These are phyloP conservation scores for Santalum album DNA, from an alignment of 164 flowering plant genomes.

Conservation along the genomic window DNA sequence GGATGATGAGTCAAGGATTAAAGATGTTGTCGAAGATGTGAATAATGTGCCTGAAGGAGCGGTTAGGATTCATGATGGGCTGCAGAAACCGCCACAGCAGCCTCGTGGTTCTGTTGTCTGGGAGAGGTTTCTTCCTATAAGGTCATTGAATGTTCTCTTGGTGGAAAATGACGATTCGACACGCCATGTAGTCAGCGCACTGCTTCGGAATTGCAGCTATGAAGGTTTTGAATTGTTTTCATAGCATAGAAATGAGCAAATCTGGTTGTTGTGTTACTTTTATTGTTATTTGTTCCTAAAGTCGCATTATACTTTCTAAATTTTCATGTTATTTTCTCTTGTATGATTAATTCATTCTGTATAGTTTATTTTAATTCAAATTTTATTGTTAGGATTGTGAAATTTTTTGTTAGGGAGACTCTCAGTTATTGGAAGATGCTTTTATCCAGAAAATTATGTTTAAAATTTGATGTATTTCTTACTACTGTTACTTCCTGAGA, in stretches of 20 bases:
- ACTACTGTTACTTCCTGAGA: not conserved
- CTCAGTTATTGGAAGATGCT: no score
- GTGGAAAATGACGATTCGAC: slow-evolving; percentile 68
- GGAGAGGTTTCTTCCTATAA: slow-evolving; percentile 57
- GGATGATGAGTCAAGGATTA: slow-evolving; percentile 31
- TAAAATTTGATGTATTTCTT: no score
- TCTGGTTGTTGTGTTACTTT: no score
- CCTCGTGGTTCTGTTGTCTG: slow-evolving; percentile 46
- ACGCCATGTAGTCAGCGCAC: slow-evolving; percentile 52
- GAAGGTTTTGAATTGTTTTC: slow-evolving; percentile 34
- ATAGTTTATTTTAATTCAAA: no score
- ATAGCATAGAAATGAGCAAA: not conserved
- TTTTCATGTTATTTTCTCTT: no score
- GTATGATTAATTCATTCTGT: no score
- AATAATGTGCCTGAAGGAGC: slow-evolving; percentile 12
- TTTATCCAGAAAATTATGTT: no score
- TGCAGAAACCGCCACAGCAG: slow-evolving; percentile 31
- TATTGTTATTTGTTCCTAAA: no score
- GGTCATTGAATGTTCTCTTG: slow-evolving; percentile 45
- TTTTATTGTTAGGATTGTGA: no score
- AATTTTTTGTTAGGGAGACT: no score
- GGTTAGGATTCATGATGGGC: slow-evolving; percentile 13
- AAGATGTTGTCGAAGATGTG: slow-evolving; percentile 17
- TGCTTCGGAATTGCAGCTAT: slow-evolving; percentile 60
- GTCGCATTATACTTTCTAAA: no score